These are phyloP conservation scores for Penicillium sp. DNA, from an alignment of 2,329 filamentous ascomycete genomes.

Conservation along the genomic window DNA sequence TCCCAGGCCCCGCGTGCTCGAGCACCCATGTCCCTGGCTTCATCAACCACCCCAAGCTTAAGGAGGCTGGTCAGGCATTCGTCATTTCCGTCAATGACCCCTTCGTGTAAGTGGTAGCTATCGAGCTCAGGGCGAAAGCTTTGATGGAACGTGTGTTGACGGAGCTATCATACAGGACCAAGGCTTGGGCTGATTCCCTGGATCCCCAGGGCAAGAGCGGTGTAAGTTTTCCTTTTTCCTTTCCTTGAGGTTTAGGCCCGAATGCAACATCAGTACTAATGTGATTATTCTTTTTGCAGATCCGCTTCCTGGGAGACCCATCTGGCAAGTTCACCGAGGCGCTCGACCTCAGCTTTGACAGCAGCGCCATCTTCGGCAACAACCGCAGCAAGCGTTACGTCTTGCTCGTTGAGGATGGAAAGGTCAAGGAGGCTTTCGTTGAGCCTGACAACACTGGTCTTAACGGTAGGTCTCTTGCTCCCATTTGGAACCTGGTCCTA, in stretches of 20 bases:
- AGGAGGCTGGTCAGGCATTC: slow-evolving; percentile 78
- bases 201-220: slow-evolving; percentile 73
- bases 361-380: slow-evolving; percentile 74
- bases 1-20: slow-evolving; percentile 60
- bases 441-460: slow-evolving; percentile 88
- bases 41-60: slow-evolving; percentile 74
- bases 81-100: slow-evolving; percentile 92
- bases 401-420: slow-evolving; percentile 77
- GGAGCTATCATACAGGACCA: slow-evolving; percentile 61
- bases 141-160: slow-evolving; percentile 5
- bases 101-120: slow-evolving; percentile 69
- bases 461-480: slow-evolving; percentile 56
- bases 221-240: slow-evolving; percentile 55
- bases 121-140: neutral
- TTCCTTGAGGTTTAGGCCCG: neutral
- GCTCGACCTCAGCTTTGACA: slow-evolving; percentile 80
- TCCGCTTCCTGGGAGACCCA: slow-evolving; percentile 86
- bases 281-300: slow-evolving; percentile 49
- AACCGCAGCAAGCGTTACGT: slow-evolving; percentile 85
- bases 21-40: slow-evolving; percentile 79
- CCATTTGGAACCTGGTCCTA: neutral
- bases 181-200: slow-evolving; percentile 77
- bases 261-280: neutral
- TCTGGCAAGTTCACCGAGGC: slow-evolving; percentile 76
- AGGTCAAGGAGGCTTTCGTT: slow-evolving; percentile 75